Evolutionary conservation across 1,284 basidiomycete species (phyloP).

Genomic region (Austropuccinia psidii): DNA sequence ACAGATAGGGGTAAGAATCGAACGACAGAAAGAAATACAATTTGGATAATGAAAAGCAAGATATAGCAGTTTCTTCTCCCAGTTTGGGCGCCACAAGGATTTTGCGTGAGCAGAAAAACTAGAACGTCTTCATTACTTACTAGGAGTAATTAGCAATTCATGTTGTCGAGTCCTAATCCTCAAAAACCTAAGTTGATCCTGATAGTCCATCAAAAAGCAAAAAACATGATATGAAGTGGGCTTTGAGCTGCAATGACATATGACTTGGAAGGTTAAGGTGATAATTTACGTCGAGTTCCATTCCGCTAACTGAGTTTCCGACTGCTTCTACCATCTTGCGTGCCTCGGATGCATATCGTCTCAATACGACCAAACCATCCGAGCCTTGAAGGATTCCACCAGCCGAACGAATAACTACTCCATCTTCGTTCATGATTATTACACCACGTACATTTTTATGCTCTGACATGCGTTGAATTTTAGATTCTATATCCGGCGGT

Average conservation of each 20-base stretch:
- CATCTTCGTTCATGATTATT: conserved; percentile 21
- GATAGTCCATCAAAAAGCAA: conserved; percentile 12
- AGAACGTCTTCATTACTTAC: conserved; percentile 58
- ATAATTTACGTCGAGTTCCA: conserved; percentile 24
- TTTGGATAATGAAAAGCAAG: too few species aligned
- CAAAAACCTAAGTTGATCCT: conserved; percentile 84
- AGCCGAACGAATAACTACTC: conserved; percentile 19
- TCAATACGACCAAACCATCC: conserved; percentile 1
- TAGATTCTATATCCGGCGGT: conserved; percentile 18
- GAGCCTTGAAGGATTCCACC: conserved; percentile 16
- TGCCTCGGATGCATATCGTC: conserved; percentile 10
- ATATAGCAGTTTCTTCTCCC: too few species aligned
- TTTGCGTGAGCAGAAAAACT: neutral
- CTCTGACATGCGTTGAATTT: conserved; percentile 15
- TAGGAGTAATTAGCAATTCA: conserved; percentile 88
- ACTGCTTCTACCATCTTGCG: conserved; percentile 21
- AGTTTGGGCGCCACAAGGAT: neutral
- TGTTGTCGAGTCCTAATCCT: conserved; percentile 81
- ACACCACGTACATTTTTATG: conserved; percentile 29
- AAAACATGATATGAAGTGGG: neutral
- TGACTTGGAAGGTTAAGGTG: neutral
- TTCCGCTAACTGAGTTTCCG: conserved; percentile 1
- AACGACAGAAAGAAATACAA: too few species aligned
- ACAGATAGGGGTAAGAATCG: neutral
- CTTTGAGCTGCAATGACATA: neutral